phyloP scores from a whole-genome alignment of 1,139 yeast genomes.

The Candida sanyaensis region DNA sequence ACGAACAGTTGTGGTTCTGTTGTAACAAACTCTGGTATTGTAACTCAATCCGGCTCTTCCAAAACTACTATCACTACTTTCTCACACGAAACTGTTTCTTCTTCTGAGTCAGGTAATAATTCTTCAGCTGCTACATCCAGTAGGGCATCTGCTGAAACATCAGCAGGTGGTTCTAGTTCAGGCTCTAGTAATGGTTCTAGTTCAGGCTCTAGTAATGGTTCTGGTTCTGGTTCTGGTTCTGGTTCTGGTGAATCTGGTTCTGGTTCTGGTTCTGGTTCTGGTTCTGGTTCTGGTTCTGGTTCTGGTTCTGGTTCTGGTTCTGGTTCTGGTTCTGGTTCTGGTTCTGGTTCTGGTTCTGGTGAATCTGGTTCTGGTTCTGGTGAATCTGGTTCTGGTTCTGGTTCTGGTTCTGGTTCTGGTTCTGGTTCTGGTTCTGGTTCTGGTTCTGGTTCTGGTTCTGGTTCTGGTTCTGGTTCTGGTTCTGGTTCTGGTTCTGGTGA shows the following conservation, averaged over 20 bases:
- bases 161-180: background rate
- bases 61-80: no score
- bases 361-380: background rate
- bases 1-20: no score
- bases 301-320: conserved; percentile 2
- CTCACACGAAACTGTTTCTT: no score
- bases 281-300: background rate
- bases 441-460: background rate
- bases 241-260: background rate
- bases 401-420: no score
- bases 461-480: no score
- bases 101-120: no score
- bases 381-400: background rate
- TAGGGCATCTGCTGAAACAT: no score
- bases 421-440: background rate
- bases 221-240: background rate
- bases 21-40: no score
- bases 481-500: background rate
- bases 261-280: background rate
- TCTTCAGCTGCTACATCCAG: no score
- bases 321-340: conserved; percentile 2
- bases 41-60: no score
- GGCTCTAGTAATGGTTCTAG: no score
- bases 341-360: conserved; percentile 1
- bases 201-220: no score